A percentile compares a stretch with the other conserved stretches of the same genome.
Conservation (phyloP, 73 alveolate species). For the Paramecium biaurelia region DNA sequence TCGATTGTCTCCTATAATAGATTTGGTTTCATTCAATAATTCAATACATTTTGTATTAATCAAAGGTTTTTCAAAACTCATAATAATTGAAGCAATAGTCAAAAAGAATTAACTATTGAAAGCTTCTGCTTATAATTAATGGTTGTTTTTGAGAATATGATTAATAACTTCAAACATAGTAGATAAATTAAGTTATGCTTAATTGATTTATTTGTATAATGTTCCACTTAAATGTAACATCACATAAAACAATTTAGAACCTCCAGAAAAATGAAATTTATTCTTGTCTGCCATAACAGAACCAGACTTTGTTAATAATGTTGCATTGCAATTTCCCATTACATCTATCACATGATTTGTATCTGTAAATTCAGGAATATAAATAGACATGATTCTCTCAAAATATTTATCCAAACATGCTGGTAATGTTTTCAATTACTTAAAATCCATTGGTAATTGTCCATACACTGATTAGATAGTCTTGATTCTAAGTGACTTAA, state of each 20-base stretch:
- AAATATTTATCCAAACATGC: neutral
- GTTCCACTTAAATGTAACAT: conserved; percentile 41
- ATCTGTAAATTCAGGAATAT: conserved; percentile 44
- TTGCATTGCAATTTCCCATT: conserved; percentile 16
- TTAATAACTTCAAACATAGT: neutral
- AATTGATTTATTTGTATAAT: neutral
- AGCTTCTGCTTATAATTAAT: neutral
- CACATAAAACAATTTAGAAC: neutral
- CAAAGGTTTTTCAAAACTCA: neutral
- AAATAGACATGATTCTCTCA: conserved; percentile 32
- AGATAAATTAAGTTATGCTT: neutral
- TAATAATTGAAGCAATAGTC: neutral
- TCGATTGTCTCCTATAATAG: neutral
- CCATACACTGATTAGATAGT: neutral
- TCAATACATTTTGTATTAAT: neutral
- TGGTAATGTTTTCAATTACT: conserved; percentile 23
- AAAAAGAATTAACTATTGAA: neutral
- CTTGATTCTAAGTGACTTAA: neutral
- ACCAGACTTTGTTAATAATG: neutral
- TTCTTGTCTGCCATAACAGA: neutral
- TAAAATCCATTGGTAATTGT: neutral
- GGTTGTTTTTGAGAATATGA: neutral
- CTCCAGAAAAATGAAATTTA: neutral
- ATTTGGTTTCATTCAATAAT: neutral
- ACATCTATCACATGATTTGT: neutral